Percentiles rank a stretch among this genome's conserved stretches.
These are phyloP conservation scores for Artemisia annua DNA, from an alignment of 129 eudicot genomes.

Conservation along the genomic window DNA sequence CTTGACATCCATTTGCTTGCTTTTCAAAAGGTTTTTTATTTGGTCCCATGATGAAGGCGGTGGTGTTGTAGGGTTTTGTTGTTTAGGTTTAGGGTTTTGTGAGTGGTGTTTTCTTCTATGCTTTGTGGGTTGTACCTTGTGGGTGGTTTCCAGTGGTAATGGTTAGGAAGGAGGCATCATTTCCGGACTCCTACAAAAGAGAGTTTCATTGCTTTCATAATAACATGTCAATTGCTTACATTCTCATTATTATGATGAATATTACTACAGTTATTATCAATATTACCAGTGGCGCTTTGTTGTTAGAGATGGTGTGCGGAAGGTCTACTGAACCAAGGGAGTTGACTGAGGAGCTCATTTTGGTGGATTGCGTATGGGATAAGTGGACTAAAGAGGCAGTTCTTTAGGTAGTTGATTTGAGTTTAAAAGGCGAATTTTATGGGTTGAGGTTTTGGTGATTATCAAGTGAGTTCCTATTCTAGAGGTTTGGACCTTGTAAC, in stretches of 20 bases:
- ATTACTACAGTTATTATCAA: no score
- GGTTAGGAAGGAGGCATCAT: no score
- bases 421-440: conserved; percentile 49
- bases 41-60: conserved; percentile 65
- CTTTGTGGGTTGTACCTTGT: conserved; percentile 44
- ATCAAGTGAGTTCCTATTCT: no score
- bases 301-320: no score
- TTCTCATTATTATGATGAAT: no score
- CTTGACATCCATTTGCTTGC: conserved; percentile 62
- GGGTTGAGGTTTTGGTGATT: no score
- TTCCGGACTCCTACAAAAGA: no score
- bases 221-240: no score
- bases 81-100: conserved; percentile 18
- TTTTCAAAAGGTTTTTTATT: conserved; percentile 69
- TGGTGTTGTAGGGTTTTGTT: neutral
- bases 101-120: conserved; percentile 44
- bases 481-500: no score
- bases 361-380: conserved; percentile 88
- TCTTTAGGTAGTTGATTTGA: conserved; percentile 59
- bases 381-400: conserved; percentile 54
- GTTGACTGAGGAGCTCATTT: conserved; percentile 62
- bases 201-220: no score
- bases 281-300: no score
- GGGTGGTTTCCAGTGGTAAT: conserved; percentile 43
- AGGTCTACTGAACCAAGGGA: conserved; percentile 34